phyloP scores from a whole-genome alignment of 208 protist genomes.

The Wallacemonas sp. region DNA sequence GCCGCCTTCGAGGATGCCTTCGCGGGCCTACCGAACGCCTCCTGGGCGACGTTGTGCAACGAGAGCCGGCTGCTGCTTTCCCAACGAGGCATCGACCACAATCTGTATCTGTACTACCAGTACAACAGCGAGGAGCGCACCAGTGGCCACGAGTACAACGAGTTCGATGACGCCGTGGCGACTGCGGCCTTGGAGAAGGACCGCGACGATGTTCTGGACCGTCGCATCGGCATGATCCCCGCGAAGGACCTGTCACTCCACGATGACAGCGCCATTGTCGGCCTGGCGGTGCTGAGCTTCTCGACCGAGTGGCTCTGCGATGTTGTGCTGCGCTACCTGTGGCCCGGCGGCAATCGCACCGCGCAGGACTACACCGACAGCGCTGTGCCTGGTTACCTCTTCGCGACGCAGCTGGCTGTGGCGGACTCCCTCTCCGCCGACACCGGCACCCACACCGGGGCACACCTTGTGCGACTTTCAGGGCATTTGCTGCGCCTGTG shows the following conservation, averaged over 20 bases:
- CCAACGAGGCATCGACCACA: constrained; percentile 49
- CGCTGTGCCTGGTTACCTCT: constrained; percentile 48
- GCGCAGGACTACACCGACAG: constrained; percentile 35
- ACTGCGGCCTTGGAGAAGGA: constrained; percentile 24
- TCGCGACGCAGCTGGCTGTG: constrained; percentile 34
- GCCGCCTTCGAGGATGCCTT: constrained; percentile 75
- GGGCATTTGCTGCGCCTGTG: constrained; percentile 64
- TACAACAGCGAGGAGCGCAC: constrained; percentile 69
- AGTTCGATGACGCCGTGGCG: constrained; percentile 15
- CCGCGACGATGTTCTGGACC: constrained; percentile 23
- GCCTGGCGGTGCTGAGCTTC: constrained; percentile 65
- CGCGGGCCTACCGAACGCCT: constrained; percentile 28
- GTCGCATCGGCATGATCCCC: constrained; percentile 40
- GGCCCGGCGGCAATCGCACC: constrained; percentile 15
- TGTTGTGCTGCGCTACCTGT: constrained; percentile 39
- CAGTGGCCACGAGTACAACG: constrained; percentile 73
- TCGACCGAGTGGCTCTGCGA: constrained; percentile 83
- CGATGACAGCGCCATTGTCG: constrained; percentile 65
- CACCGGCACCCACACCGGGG: neutral
- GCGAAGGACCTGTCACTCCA: constrained; percentile 52
- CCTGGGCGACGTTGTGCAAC: constrained; percentile 59
- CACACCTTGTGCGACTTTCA: constrained; percentile 37
- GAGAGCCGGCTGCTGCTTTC: constrained; percentile 39
- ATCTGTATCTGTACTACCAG: constrained; percentile 77
- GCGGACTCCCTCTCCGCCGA: constrained; percentile 13